Evolutionary conservation across 257 asterid genomes (phyloP), one percentile per base, ranked within the genome.

Genomic region (Paraleonurus japonicus): DNA sequence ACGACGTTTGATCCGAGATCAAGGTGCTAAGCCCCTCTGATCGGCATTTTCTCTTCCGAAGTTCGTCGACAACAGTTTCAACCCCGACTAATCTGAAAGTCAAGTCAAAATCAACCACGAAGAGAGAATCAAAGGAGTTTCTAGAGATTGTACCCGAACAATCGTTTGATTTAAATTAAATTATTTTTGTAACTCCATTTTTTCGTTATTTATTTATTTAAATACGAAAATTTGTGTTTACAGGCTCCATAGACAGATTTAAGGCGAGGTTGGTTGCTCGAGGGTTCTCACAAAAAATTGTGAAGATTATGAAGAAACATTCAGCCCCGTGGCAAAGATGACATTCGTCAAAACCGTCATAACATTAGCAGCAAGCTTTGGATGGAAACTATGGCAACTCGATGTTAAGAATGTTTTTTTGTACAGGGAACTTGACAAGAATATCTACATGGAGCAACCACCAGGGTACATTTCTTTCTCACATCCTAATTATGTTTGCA

Each of bases 231-330:
- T n/a, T n/a, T n/a, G n/a, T n/a, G n/a, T n/a, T n/a, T n/a, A n/a
- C n/a, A n/a, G n/a, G n/a, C n/a, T n/a, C 19, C 4, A 13, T 72
- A 0, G 65, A 72, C 0, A 50, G 28, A 5, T 63, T 0, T 6
- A 72, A 62, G 22, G 71, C 67, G 3, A 47, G 57, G 70, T 11
- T 71, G 24, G 73, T 77, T n/a, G 70, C 61, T 19, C 19, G 22
- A 2, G 77, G 45, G 0, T 71, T 77, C 53, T 71, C 74, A 15
- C 71, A 77, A 57, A 71, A 64, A 2, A 72, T 17, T 66, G 74
- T 0, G 39, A 41, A 59, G 70, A 65, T 32, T 77, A 57, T 33
- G 74, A 77, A 17, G 67, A 75, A 24, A 75, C 75, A 0, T 75
- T 75, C 4, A 75, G 53, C 16, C 66, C 43, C 0, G 30, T 75